Evolutionary conservation across 2,329 filamentous ascomycete species (phyloP), one percentile per base, ranked within the genome.

Genomic region (Hyphodiscus sp.): DNA sequence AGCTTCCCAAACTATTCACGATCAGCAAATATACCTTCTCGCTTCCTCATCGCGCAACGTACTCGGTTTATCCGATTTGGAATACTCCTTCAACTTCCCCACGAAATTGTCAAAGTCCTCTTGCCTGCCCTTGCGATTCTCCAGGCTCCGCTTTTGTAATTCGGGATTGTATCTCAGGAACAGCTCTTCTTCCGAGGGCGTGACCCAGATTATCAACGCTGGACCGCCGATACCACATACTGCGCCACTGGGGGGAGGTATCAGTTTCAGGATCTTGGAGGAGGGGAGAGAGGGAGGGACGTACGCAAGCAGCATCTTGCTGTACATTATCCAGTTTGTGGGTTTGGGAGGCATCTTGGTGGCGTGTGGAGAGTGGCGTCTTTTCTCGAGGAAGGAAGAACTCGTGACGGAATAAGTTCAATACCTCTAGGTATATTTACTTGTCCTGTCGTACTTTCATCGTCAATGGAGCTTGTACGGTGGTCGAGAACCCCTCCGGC

Each of bases 151-250:
- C 70, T 89, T 88, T 68, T 94, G 88, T n/a, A 99, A 80, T 33
- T 97, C 94, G 0, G 92, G 92, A 70, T 92, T 97, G 75, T 97
- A 97, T 71, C 80, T 83, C 74, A 89, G 78, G 76, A 95, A 91
- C 43, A 99, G 79, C 73, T 97, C 91, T 71, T 96, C 94, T 63
- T 96, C 91, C 13, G 87, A 86, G 1, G 94, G 94, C 45, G 81
- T 81, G 46, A 95, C 74, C 70, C 84, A 95, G 72, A 85, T 81
- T 44, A 92, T 87, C 50, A 97, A 74, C 16, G 87, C 86, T 20
- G 94, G 94, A 2, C 94, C 94, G 50, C 94, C 94, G 55, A 96
- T 78, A 65, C 83, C 85, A 63, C 94, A 76, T 46, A 77, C 71
- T 43, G 76, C 77, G 63, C 88, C 89, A 55, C 91, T 96, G 64